Evolutionary conservation across 495 filamentous ascomycete genomes (phyloP).

Genomic region (Aspergillus panamensis): DNA sequence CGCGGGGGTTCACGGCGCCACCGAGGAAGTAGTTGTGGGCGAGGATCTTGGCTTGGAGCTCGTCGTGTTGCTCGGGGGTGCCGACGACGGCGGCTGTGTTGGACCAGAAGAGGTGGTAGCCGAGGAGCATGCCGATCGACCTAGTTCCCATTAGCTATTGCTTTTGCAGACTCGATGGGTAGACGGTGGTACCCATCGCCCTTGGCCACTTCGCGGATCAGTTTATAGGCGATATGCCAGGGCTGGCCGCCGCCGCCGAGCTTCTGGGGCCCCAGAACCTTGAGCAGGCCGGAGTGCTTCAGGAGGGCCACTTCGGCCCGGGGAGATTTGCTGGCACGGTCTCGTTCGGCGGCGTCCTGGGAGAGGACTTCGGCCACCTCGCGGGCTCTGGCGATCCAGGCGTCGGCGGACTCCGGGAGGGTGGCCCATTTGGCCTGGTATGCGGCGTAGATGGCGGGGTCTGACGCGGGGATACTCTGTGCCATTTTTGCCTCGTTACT

Average conservation of each 20-base stretch:
- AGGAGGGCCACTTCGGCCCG: constrained; percentile 53
- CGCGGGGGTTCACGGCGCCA: constrained; percentile 59
- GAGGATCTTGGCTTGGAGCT: constrained; percentile 49
- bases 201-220: constrained; percentile 56
- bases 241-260: constrained; percentile 56
- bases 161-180: no score
- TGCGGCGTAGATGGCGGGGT: constrained; percentile 49
- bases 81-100: constrained; percentile 55
- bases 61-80: constrained; percentile 51
- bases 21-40: constrained; percentile 59
- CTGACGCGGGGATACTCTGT: constrained; percentile 33
- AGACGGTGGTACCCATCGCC: constrained; percentile 43
- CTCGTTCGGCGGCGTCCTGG: constrained; percentile 48
- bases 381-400: constrained; percentile 51
- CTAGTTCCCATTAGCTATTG: no score
- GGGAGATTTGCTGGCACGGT: constrained; percentile 55
- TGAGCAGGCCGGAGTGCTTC: constrained; percentile 54
- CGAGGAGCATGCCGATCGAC: constrained; percentile 56
- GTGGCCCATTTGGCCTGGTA: constrained; percentile 46
- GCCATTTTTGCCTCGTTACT: not conserved
- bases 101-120: constrained; percentile 61
- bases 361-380: constrained; percentile 52
- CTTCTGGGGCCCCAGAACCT: constrained; percentile 51
- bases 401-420: constrained; percentile 40
- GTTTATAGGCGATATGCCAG: constrained; percentile 55